Conservation (phyloP, 2,329 filamentous ascomycete genomes). For the Tolypocladium paradoxum region DNA sequence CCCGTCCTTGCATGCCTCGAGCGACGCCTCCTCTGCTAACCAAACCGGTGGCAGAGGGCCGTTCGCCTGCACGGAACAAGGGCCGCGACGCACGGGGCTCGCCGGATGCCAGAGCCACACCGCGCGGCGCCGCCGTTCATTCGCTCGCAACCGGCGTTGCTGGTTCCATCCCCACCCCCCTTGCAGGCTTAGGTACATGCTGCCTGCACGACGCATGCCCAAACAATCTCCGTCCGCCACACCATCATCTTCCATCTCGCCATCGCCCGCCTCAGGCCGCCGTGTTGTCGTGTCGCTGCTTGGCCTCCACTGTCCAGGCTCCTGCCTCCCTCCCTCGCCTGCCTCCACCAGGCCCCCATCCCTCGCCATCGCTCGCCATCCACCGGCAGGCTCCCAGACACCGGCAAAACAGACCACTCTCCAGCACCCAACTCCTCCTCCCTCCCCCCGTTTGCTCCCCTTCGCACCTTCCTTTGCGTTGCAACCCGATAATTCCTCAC, state of each 20-base stretch:
- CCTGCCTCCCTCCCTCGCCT: background rate
- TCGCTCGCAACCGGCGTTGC: background rate
- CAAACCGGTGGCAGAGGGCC: too few species aligned
- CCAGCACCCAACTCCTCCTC: constrained; percentile 8
- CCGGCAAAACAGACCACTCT: constrained; percentile 6
- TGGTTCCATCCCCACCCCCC: background rate
- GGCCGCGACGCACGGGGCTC: background rate
- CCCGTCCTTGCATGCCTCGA: background rate
- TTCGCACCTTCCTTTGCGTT: constrained; percentile 16
- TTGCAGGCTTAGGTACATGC: too few species aligned
- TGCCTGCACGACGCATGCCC: background rate
- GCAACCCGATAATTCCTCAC: constrained; percentile 8
- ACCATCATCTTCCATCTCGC: background rate
- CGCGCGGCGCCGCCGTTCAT: background rate
- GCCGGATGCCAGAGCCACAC: background rate
- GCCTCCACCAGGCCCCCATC: background rate
- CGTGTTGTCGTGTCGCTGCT: background rate
- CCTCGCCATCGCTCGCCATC: background rate
- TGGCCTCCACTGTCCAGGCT: background rate
- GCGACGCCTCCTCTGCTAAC: background rate
- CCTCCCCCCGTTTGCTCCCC: constrained; percentile 10
- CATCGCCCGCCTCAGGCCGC: background rate
- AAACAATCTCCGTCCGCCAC: background rate
- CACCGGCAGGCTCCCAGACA: background rate
- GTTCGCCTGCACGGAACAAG: too few species aligned